Conservation (phyloP, 768 basidiomycete genomes). For the Leccinum barrowsii region DNA sequence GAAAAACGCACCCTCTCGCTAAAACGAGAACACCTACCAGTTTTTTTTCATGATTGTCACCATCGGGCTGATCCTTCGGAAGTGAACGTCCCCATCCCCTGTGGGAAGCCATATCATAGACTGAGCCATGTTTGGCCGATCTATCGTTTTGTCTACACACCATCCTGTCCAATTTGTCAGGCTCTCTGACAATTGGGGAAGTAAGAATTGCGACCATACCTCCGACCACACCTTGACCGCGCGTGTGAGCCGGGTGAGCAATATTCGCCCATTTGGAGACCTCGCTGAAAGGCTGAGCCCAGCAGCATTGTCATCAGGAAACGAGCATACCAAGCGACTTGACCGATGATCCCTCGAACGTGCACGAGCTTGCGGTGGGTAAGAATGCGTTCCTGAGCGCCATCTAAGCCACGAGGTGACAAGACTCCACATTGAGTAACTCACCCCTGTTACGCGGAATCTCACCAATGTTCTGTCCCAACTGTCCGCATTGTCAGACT, state of each 20-base stretch:
- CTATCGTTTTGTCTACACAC: conserved; percentile 48
- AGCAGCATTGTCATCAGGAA: background rate
- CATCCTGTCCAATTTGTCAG: conserved; percentile 34
- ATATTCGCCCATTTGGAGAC: conserved; percentile 44
- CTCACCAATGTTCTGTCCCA: conserved; percentile 52
- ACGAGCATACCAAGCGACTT: conserved; percentile 46
- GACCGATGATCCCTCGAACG: conserved; percentile 49
- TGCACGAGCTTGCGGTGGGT: conserved; percentile 48
- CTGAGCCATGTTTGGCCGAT: conserved; percentile 42
- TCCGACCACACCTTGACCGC: conserved; percentile 53
- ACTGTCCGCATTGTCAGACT: conserved; percentile 24
- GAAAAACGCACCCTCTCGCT: conserved; percentile 4
- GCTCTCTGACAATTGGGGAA: background rate
- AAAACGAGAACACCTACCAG: conserved; percentile 30
- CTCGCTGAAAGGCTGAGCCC: conserved; percentile 24
- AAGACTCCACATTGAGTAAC: conserved; percentile 16
- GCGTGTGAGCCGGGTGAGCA: conserved; percentile 47
- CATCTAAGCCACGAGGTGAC: conserved; percentile 13
- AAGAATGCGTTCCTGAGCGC: conserved; percentile 37
- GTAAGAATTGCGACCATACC: conserved; percentile 26
- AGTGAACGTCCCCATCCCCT: conserved; percentile 32
- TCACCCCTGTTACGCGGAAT: conserved; percentile 45
- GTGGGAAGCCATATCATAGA: conserved; percentile 52
- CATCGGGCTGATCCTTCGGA: conserved; percentile 4
- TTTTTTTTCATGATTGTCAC: conserved; percentile 28